phyloP scores from a whole-genome alignment of 805 yeast species.

The Nakazawaea siamensis region DNA sequence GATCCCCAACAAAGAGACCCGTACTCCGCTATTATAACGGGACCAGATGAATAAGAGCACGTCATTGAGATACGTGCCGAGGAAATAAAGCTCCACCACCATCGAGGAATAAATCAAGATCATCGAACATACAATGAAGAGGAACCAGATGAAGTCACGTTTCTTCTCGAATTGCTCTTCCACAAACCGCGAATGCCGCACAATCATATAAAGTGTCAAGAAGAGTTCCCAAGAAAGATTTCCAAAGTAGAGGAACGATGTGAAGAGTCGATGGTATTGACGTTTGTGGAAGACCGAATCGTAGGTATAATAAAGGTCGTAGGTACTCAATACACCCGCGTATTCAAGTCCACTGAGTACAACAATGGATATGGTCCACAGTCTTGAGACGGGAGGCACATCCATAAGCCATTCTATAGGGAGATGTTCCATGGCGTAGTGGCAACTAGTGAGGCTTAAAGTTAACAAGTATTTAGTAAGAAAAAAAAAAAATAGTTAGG shows the following conservation, averaged over 20 bases:
- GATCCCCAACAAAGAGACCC: slow-evolving; percentile 31
- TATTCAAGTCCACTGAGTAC: slow-evolving; percentile 24
- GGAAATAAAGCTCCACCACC: slow-evolving; percentile 20
- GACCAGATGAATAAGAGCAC: slow-evolving; percentile 38
- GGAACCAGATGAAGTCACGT: slow-evolving; percentile 30
- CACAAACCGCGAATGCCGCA: slow-evolving; percentile 29
- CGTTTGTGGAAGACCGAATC: slow-evolving; percentile 30
- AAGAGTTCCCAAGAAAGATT: slow-evolving; percentile 27
- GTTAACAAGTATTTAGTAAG: neutral
- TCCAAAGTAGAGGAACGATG: slow-evolving; percentile 31
- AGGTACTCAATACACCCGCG: slow-evolving; percentile 22
- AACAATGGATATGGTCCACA: slow-evolving; percentile 24
- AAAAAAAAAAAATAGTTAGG: no score
- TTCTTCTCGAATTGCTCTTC: slow-evolving; percentile 26
- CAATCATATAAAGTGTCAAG: slow-evolving; percentile 25
- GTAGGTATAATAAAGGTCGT: slow-evolving; percentile 25
- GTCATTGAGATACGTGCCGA: slow-evolving; percentile 30
- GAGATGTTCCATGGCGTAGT: slow-evolving; percentile 22
- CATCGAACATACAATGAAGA: slow-evolving; percentile 21
- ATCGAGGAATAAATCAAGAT: slow-evolving; percentile 23
- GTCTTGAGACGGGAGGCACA: slow-evolving; percentile 38
- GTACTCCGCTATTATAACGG: slow-evolving; percentile 32
- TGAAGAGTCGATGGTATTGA: slow-evolving; percentile 28
- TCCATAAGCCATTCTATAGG: slow-evolving; percentile 33
- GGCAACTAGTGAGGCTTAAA: no score